Evolutionary conservation across 2,329 filamentous ascomycete species (phyloP).

Genomic region (Pyricularia sp.): DNA sequence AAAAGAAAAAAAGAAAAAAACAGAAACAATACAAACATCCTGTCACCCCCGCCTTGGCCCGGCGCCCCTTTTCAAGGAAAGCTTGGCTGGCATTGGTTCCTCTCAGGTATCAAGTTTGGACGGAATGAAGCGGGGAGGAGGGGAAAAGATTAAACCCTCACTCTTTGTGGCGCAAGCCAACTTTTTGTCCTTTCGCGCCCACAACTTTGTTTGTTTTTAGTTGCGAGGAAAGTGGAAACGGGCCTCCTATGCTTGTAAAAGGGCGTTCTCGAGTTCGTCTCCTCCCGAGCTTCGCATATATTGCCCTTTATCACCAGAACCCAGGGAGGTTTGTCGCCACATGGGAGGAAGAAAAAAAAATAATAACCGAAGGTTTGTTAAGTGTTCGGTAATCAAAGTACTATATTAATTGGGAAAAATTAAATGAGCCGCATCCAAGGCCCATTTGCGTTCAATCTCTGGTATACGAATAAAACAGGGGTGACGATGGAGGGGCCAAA

Average conservation of each 20-base stretch:
- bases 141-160: neutral
- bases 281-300: neutral
- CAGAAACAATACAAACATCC: neutral
- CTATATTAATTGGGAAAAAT: neutral
- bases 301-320: neutral
- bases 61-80: neutral
- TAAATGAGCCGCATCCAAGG: neutral
- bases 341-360: neutral
- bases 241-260: neutral
- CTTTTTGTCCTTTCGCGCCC: neutral
- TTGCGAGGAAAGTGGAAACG: neutral
- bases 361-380: neutral
- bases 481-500: neutral
- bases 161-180: neutral
- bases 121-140: neutral
- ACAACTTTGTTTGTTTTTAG: neutral
- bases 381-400: neutral
- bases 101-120: neutral
- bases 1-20: neutral
- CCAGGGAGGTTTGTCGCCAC: neutral
- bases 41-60: neutral
- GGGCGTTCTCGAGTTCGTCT: neutral
- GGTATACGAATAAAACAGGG: neutral
- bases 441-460: neutral
- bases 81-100: neutral